phyloP scores from a whole-genome alignment of 2,329 filamentous ascomycete species.

The Helotiales sp. region DNA sequence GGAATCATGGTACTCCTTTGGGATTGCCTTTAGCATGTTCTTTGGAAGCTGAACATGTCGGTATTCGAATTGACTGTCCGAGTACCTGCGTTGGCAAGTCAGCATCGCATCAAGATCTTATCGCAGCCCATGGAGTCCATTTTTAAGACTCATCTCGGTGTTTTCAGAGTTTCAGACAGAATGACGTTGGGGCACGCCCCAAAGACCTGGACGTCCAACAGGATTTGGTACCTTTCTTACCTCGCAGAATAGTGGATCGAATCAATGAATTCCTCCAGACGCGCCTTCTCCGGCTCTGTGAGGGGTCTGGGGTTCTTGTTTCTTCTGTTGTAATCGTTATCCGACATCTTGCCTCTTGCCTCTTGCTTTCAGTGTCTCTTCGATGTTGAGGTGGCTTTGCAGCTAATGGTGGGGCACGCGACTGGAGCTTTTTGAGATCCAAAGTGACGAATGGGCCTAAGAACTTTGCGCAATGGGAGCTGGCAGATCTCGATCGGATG shows the following conservation, averaged over 20 bases:
- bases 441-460: neutral
- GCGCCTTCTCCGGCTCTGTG: conserved; percentile 78
- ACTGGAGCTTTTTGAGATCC: neutral
- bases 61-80: conserved; percentile 92
- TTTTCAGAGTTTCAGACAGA: neutral
- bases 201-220: neutral
- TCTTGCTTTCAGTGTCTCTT: neutral
- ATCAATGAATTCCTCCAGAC: conserved; percentile 89
- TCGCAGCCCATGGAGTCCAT: neutral
- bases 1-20: conserved; percentile 90
- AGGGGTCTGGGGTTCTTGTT: conserved; percentile 85
- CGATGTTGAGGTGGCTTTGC: neutral
- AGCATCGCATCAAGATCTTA: conserved; percentile 15
- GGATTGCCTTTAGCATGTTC: conserved; percentile 96
- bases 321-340: conserved; percentile 74
- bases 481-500: neutral
- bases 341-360: conserved; percentile 30
- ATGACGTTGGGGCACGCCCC: neutral
- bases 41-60: conserved; percentile 97
- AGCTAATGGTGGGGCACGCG: conserved; percentile 29
- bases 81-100: conserved; percentile 68
- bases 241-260: conserved; percentile 93
- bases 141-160: neutral
- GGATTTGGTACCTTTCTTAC: conserved; percentile 54
- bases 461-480: neutral